Evolutionary conservation across 495 filamentous ascomycete genomes (phyloP).

Genomic region (Xeromyces bisporus): DNA sequence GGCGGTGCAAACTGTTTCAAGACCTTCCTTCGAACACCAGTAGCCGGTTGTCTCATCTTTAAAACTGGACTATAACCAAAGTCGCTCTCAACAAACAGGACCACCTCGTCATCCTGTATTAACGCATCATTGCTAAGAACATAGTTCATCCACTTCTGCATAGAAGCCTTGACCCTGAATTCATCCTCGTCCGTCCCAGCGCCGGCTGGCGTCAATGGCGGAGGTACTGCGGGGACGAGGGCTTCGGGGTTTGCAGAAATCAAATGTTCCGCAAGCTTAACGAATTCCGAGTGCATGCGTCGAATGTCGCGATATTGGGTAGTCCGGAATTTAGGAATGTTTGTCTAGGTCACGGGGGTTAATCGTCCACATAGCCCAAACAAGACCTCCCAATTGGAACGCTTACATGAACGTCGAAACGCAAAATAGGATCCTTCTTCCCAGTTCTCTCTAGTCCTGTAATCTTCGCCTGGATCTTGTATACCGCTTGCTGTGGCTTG

Average conservation of each 20-base stretch:
- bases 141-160: conserved; percentile 92
- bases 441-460: conserved; percentile 83
- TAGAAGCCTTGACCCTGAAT: conserved; percentile 61
- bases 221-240: conserved; percentile 91
- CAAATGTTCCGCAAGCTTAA: conserved; percentile 85
- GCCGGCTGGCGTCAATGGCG: conserved; percentile 77
- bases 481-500: conserved; percentile 39
- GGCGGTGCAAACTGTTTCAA: conserved; percentile 98
- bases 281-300: conserved; percentile 86
- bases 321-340: conserved; percentile 90
- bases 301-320: conserved; percentile 96
- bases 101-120: conserved; percentile 89
- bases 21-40: conserved; percentile 81
- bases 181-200: conserved; percentile 97
- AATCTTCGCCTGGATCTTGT: conserved; percentile 84
- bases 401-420: conserved; percentile 93
- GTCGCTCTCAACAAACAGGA: conserved; percentile 93
- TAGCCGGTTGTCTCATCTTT: conserved; percentile 90
- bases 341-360: conserved; percentile 46
- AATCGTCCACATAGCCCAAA: not conserved
- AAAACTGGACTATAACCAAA: conserved; percentile 96
- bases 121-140: conserved; percentile 84
- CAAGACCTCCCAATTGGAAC: not conserved
- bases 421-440: conserved; percentile 84
- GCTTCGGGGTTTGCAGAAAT: conserved; percentile 93